Conservation (phyloP, 345 rosid genomes). For the Aethionema arabicum region DNA sequence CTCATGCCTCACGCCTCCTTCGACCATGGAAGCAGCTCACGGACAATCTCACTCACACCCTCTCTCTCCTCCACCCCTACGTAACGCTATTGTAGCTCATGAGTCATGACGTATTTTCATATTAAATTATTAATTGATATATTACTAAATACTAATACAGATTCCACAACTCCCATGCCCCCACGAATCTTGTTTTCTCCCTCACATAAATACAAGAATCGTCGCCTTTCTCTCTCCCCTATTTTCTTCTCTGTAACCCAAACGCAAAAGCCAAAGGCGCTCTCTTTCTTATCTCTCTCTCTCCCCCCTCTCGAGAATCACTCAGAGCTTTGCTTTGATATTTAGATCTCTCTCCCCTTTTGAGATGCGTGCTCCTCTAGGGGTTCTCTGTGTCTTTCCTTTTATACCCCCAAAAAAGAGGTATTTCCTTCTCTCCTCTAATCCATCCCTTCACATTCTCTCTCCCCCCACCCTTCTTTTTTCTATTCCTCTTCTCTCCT, state of each 20-base stretch:
- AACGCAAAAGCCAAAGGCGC: conserved; percentile 38
- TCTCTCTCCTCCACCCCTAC: conserved; percentile 19
- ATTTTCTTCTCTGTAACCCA: conserved; percentile 12
- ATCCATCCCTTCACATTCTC: conserved; percentile 24
- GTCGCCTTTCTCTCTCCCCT: conserved; percentile 21
- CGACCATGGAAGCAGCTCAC: conserved; percentile 15
- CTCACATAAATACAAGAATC: conserved; percentile 26
- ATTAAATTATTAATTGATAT: neutral
- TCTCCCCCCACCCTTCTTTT: conserved; percentile 12
- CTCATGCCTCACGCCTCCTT: conserved; percentile 22
- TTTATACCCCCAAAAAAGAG: conserved; percentile 46
- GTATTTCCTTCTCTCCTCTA: conserved; percentile 33
- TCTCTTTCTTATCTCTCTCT: conserved; percentile 33
- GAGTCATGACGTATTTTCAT: conserved; percentile 14
- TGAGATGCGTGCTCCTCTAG: conserved; percentile 53
- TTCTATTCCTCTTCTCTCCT: neutral
- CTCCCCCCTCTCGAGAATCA: conserved; percentile 32
- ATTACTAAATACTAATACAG: neutral
- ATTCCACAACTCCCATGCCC: conserved; percentile 27
- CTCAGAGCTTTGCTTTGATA: conserved; percentile 36
- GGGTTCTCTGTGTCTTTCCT: conserved; percentile 39
- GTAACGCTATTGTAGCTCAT: neutral
- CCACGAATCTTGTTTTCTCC: conserved; percentile 45
- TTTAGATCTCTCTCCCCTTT: conserved; percentile 38
- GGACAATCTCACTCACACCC: conserved; percentile 28